Conservation (phyloP, 495 filamentous ascomycete genomes). For the Xylaria grammica region DNA sequence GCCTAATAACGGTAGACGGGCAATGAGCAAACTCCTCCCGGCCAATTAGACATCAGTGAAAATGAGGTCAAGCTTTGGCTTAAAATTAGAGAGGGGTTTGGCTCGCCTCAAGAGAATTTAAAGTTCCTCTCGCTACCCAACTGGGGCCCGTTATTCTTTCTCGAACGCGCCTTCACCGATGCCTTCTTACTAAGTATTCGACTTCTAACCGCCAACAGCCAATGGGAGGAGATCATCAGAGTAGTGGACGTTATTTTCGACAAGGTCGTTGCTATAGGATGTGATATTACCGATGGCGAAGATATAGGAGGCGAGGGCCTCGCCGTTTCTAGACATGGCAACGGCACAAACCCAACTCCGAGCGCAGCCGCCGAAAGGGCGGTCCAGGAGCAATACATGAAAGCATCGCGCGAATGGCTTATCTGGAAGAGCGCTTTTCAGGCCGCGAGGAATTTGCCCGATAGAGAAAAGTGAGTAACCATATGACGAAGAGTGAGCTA, state of each 20-base stretch:
- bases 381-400: neutral
- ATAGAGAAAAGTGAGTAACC: constrained; percentile 38
- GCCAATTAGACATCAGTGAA: constrained; percentile 5
- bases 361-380: neutral
- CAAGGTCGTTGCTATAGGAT: constrained; percentile 17
- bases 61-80: constrained; percentile 31
- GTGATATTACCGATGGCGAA: neutral
- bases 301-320: constrained; percentile 19
- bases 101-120: constrained; percentile 27
- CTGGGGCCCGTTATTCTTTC: constrained; percentile 30
- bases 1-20: constrained; percentile 3
- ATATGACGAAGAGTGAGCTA: neutral
- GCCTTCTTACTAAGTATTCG: constrained; percentile 20
- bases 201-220: constrained; percentile 18
- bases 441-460: constrained; percentile 37
- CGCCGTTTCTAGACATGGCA: neutral
- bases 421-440: constrained; percentile 37
- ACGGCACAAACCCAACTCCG: constrained; percentile 17
- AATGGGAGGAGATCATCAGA: constrained; percentile 25
- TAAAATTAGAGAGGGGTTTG: constrained; percentile 24
- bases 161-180: constrained; percentile 21
- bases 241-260: constrained; percentile 24
- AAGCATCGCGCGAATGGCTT: constrained; percentile 35
- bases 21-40: constrained; percentile 3
- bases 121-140: constrained; percentile 23